These are phyloP conservation scores for Aegilops bicornis DNA, from an alignment of 176 grass and related monocot species.

Conservation along the genomic window DNA sequence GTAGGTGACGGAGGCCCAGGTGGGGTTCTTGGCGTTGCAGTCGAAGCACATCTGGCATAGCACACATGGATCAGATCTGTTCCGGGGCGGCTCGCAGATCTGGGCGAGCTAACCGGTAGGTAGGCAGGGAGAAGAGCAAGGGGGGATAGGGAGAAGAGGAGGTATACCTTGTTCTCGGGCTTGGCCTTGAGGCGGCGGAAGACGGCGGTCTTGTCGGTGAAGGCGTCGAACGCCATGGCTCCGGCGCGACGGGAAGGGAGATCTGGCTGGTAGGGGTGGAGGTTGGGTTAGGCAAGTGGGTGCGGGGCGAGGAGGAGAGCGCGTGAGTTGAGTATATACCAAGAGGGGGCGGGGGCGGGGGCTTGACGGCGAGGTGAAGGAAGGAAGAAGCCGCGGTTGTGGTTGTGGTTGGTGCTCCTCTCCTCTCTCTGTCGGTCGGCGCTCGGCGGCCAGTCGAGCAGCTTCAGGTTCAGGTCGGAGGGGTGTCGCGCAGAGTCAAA, in stretches of 20 bases:
- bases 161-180: conserved; percentile 60
- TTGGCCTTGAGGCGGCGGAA: conserved; percentile 83
- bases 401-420: background rate
- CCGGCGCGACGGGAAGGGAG: background rate
- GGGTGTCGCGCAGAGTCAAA: no score
- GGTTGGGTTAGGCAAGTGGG: background rate
- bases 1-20: conserved; percentile 88
- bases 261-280: background rate
- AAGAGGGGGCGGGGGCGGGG: no score
- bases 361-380: background rate
- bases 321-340: background rate
- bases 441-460: background rate
- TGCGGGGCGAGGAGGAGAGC: background rate
- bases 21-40: conserved; percentile 85
- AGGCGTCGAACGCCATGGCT: conserved; percentile 56
- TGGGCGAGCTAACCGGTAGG: background rate
- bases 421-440: background rate
- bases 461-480: no score
- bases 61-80: background rate
- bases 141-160: background rate
- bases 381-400: background rate
- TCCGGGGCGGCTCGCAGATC: background rate
- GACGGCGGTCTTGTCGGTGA: conserved; percentile 70
- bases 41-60: conserved; percentile 75
- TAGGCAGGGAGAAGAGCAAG: background rate